Conservation (phyloP, 2,329 filamentous ascomycete genomes). For the Colletotrichum sp. region DNA sequence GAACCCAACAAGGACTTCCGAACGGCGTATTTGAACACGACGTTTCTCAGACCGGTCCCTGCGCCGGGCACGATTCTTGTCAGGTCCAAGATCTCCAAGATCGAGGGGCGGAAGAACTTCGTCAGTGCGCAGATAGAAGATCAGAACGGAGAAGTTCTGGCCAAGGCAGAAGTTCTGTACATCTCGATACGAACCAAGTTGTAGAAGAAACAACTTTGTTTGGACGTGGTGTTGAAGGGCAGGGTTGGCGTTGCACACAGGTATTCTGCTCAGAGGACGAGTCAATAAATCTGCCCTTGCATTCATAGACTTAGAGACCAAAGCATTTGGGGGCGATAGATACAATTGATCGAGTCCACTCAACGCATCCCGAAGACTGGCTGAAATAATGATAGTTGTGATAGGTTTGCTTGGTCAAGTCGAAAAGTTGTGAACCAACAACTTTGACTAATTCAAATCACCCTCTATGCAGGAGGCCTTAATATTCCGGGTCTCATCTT, state of each 20-base stretch:
- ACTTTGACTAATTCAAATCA: not conserved
- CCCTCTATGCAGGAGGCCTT: not conserved
- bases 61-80: constrained; percentile 34
- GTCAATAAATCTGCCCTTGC: not conserved
- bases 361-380: not conserved
- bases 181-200: constrained; percentile 13
- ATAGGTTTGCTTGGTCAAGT: not conserved
- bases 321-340: not conserved
- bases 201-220: not conserved
- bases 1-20: constrained; percentile 32
- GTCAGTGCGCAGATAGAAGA: constrained; percentile 35
- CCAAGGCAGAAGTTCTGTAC: constrained; percentile 25
- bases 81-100: constrained; percentile 33
- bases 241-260: not conserved
- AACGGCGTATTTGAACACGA: constrained; percentile 39
- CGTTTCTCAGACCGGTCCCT: constrained; percentile 36
- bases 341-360: not conserved
- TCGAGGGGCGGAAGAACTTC: constrained; percentile 38
- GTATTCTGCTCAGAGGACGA: not conserved
- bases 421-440: rapidly evolving
- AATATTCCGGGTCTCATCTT: not conserved
- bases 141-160: constrained; percentile 34
- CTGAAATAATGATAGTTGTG: rapidly evolving
- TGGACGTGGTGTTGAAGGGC: not conserved
- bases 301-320: not conserved